A percentile compares a stretch with the other conserved stretches of the same genome.
Conservation (phyloP, 805 yeast genomes). For the Wickerhamiella galacta region DNA sequence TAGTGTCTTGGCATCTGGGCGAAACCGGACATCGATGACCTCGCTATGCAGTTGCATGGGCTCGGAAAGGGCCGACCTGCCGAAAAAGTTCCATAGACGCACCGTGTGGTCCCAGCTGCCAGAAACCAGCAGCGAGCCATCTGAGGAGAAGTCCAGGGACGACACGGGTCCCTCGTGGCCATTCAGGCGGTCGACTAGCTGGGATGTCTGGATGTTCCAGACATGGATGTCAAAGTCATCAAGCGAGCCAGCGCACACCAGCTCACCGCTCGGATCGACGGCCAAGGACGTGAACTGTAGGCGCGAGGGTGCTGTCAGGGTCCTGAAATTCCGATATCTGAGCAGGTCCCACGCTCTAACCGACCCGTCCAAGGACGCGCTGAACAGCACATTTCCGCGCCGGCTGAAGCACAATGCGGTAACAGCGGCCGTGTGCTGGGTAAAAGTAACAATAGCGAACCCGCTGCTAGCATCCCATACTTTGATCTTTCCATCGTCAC, state of each 20-base stretch:
- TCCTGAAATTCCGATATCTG: constrained; percentile 83
- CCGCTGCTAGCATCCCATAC: constrained; percentile 93
- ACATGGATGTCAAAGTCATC: constrained; percentile 83
- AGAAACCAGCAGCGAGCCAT: constrained; percentile 56
- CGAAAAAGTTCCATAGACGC: constrained; percentile 82
- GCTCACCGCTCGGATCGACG: constrained; percentile 93
- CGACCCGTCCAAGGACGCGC: constrained; percentile 89
- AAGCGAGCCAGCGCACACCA: constrained; percentile 84
- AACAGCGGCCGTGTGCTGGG: constrained; percentile 78
- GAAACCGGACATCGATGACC: constrained; percentile 62
- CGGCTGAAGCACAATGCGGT: constrained; percentile 79
- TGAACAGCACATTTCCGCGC: constrained; percentile 77
- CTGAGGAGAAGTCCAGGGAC: constrained; percentile 75
- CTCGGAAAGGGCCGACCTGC: constrained; percentile 73
- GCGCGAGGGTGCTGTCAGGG: constrained; percentile 81
- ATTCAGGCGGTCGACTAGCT: constrained; percentile 65
- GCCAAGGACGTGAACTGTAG: constrained; percentile 79
- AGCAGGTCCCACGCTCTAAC: constrained; percentile 94
- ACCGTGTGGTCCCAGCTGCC: constrained; percentile 96
- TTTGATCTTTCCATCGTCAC: constrained; percentile 93
- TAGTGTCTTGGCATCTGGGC: constrained; percentile 86
- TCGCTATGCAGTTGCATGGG: constrained; percentile 78
- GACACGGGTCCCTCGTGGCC: constrained; percentile 97
- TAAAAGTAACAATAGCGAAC: constrained; percentile 79
- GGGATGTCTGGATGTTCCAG: constrained; percentile 96